Evolutionary conservation across 2,329 filamentous ascomycete genomes (phyloP).

Genomic region (Trichophyton equinum): DNA sequence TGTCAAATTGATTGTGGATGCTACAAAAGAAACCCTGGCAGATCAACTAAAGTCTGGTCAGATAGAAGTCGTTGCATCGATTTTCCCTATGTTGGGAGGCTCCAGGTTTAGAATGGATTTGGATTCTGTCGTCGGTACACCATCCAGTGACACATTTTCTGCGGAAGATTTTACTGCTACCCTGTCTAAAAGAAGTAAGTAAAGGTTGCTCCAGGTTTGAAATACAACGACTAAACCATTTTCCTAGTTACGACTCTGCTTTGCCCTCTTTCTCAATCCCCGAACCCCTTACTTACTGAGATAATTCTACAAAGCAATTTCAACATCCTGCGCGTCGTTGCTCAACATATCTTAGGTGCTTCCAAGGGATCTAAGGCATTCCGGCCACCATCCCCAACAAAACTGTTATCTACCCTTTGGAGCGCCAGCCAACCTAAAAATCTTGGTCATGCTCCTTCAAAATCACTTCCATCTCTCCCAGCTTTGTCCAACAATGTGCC

Average conservation of each 20-base stretch:
- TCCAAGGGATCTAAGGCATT: constrained; percentile 50
- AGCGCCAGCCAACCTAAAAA: constrained; percentile 40
- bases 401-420: constrained; percentile 74
- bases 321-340: constrained; percentile 60
- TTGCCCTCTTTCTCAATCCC: constrained; percentile 55
- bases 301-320: constrained; percentile 65
- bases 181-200: constrained; percentile 59
- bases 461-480: constrained; percentile 25
- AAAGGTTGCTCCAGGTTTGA: background rate
- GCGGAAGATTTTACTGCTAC: constrained; percentile 61
- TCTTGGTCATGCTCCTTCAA: constrained; percentile 21
- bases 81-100: constrained; percentile 54
- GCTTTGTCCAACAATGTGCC: constrained; percentile 32
- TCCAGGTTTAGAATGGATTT: constrained; percentile 43
- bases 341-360: constrained; percentile 49
- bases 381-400: constrained; percentile 74
- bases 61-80: constrained; percentile 48
- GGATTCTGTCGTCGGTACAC: constrained; percentile 54
- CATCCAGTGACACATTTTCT: constrained; percentile 62
- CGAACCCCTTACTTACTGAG: constrained; percentile 36
- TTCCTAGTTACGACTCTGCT: constrained; percentile 57
- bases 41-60: constrained; percentile 23
- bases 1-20: constrained; percentile 28
- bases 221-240: constrained; percentile 1
- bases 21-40: constrained; percentile 19